Conservation (phyloP, 2,329 filamentous ascomycete genomes). For the Eurotiales sp. region DNA sequence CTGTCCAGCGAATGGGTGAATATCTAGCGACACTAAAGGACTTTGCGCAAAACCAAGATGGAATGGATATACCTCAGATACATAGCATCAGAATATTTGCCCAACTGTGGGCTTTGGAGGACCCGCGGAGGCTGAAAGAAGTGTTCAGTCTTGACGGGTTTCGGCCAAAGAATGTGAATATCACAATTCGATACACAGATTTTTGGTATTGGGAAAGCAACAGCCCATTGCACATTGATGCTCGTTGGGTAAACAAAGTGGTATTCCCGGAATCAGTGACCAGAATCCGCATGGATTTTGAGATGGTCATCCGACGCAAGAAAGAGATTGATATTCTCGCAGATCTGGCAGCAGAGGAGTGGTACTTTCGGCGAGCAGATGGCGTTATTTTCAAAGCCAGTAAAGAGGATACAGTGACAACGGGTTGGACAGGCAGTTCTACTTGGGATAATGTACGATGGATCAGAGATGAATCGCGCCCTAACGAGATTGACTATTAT, state of each 20-base stretch:
- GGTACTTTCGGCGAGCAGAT: constrained; percentile 35
- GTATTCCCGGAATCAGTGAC: constrained; percentile 32
- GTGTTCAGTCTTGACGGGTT: constrained; percentile 30
- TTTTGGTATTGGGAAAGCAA: constrained; percentile 47
- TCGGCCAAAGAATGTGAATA: constrained; percentile 34
- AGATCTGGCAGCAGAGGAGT: constrained; percentile 30
- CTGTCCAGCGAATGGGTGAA: constrained; percentile 15
- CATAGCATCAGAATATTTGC: constrained; percentile 40
- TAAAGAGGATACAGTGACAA: constrained; percentile 26
- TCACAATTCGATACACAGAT: constrained; percentile 51
- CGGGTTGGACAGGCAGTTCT: constrained; percentile 46
- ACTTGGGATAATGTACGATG: constrained; percentile 38
- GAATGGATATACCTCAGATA: constrained; percentile 22
- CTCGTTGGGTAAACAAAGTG: constrained; percentile 33
- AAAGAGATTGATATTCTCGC: constrained; percentile 46
- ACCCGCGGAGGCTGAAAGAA: constrained; percentile 18
- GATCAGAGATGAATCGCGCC: constrained; percentile 41
- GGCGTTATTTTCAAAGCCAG: constrained; percentile 30
- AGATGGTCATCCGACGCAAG: constrained; percentile 47
- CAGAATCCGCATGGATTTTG: constrained; percentile 45
- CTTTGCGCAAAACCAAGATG: constrained; percentile 14
- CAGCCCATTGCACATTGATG: constrained; percentile 32
- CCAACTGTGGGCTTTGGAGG: constrained; percentile 41
- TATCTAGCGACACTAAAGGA: constrained; percentile 20
- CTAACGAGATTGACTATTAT: constrained; percentile 43